phyloP scores from a whole-genome alignment of 2,329 filamentous ascomycete species.

The Neonectria ditissima region DNA sequence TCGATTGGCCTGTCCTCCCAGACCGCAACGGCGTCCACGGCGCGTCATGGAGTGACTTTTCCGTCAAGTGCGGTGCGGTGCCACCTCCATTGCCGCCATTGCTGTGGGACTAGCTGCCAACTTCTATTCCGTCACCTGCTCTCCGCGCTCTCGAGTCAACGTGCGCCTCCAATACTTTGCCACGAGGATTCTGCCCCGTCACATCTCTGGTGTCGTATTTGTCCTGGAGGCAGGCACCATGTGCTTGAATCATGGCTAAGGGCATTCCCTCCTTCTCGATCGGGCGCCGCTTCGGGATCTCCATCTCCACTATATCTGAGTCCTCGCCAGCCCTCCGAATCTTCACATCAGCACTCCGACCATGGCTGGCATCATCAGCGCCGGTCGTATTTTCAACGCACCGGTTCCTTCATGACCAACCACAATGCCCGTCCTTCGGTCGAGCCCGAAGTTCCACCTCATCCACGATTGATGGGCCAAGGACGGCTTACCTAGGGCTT shows the following conservation, averaged over 20 bases:
- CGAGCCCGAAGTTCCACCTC: background rate
- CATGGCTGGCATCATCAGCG: conserved; percentile 27
- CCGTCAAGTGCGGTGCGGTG: conserved; percentile 18
- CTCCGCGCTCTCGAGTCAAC: conserved; percentile 19
- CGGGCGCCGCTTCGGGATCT: conserved; percentile 50
- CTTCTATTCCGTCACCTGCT: conserved; percentile 26
- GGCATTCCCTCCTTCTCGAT: conserved; percentile 52
- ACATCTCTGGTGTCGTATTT: conserved; percentile 35
- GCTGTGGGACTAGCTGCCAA: conserved; percentile 29
- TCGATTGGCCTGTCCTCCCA: conserved; percentile 49
- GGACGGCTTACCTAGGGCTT: conserved; percentile 13
- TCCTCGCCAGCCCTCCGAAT: conserved; percentile 33
- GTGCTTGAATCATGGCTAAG: conserved; percentile 57
- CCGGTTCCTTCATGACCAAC: conserved; percentile 25
- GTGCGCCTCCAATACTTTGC: conserved; percentile 24
- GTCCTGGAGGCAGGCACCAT: conserved; percentile 50
- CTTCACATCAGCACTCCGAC: conserved; percentile 26
- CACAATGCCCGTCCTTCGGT: conserved; percentile 18
- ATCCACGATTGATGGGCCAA: conserved; percentile 6
- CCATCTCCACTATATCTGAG: conserved; percentile 43
- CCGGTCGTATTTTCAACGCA: conserved; percentile 18
- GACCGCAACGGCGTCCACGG: conserved; percentile 47
- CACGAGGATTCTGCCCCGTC: conserved; percentile 24
- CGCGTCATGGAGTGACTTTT: conserved; percentile 56
- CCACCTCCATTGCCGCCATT: conserved; percentile 23